Percentiles rank a stretch among this genome's conserved stretches.
Evolutionary conservation across 805 yeast species (phyloP).

Genomic region (Metschnikowia koreensis): DNA sequence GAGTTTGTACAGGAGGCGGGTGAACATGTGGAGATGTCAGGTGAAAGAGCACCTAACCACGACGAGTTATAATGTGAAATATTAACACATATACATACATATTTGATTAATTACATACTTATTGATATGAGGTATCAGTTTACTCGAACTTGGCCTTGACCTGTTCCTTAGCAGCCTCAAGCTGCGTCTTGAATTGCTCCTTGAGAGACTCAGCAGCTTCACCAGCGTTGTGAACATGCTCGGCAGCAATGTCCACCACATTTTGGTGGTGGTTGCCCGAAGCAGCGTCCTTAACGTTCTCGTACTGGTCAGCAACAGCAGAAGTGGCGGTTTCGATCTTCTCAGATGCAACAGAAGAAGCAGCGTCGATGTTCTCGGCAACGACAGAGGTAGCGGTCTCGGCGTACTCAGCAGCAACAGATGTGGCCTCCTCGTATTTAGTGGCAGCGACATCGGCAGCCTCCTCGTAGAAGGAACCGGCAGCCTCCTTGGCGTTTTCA

Average conservation of each 20-base stretch:
- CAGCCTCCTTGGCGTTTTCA: constrained; percentile 5
- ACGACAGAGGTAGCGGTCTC: constrained; percentile 8
- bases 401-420: constrained; percentile 1
- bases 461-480: constrained; percentile 1
- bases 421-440: constrained; percentile 11
- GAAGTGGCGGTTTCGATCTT: constrained; percentile 3
- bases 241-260: constrained; percentile 8
- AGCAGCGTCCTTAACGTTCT: constrained; percentile 6
- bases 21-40: constrained; percentile 6
- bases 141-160: constrained; percentile 17
- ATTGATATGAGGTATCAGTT: background rate
- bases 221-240: constrained; percentile 2
- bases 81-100: background rate
- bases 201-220: constrained; percentile 9
- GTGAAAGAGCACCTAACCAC: constrained; percentile 4
- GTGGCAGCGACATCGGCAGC: constrained; percentile 19
- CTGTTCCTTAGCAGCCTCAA: constrained; percentile 11
- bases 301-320: constrained; percentile 9
- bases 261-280: constrained; percentile 8
- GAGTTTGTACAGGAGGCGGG: constrained; percentile 13
- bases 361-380: constrained; percentile 8
- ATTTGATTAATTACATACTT: constrained; percentile 2
- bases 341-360: background rate
- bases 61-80: constrained; percentile 3
- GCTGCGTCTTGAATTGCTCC: constrained; percentile 12